These are phyloP conservation scores for Aureobasidium sp. DNA, from an alignment of 2,329 filamentous ascomycete genomes.

Conservation along the genomic window DNA sequence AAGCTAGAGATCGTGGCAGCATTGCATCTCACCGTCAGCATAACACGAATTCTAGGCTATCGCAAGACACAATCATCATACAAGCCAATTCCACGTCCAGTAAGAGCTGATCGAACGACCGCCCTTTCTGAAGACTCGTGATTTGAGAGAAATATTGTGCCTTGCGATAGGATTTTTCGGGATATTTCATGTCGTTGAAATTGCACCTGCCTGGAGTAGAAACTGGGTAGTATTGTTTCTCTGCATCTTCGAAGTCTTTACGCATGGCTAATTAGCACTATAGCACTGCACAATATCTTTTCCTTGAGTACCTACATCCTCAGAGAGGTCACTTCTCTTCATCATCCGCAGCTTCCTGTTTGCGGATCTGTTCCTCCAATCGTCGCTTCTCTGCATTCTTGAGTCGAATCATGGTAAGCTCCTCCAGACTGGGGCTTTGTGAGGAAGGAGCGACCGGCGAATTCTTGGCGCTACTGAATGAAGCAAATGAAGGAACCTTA, in stretches of 20 bases:
- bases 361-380: slow-evolving; percentile 39
- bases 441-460: slow-evolving; percentile 14
- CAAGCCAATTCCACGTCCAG: neutral
- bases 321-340: neutral
- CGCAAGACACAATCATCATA: neutral
- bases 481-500: slow-evolving; percentile 39
- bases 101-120: too few relatives aligned
- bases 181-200: too few relatives aligned
- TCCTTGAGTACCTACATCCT: neutral
- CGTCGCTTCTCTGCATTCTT: slow-evolving; percentile 39
- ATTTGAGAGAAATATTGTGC: neutral
- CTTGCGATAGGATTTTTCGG: too few relatives aligned
- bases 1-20: neutral
- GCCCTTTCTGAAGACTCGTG: too few relatives aligned
- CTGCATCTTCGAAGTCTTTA: neutral
- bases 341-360: slow-evolving; percentile 24
- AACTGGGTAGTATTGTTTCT: slow-evolving; percentile 6
- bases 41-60: neutral
- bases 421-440: slow-evolving; percentile 32
- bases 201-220: slow-evolving; percentile 2
- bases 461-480: slow-evolving; percentile 29
- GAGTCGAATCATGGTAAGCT: slow-evolving; percentile 39
- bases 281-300: neutral
- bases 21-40: neutral
- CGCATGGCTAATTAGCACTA: slow-evolving; percentile 1